Conservation (phyloP, 1,284 basidiomycete genomes). For the Leccinum fallax region DNA sequence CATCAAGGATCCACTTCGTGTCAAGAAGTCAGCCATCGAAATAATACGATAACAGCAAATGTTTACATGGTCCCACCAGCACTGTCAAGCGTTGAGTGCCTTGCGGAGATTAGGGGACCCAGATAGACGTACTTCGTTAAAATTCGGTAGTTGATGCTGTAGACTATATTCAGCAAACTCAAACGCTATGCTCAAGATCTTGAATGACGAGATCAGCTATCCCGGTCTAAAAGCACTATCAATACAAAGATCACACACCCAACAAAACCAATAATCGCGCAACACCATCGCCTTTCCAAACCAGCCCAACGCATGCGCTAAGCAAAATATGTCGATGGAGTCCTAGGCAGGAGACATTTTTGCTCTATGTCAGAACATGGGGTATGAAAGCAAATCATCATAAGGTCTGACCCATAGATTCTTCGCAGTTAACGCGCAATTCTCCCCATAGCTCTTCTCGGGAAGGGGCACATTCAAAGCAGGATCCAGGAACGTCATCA, state of each 20-base stretch:
- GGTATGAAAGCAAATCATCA: slow-evolving; percentile 4
- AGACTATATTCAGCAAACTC: slow-evolving; percentile 85
- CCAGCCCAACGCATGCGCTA: slow-evolving; percentile 83
- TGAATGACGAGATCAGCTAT: slow-evolving; percentile 12
- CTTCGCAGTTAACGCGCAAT: slow-evolving; percentile 64
- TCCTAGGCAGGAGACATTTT: slow-evolving; percentile 45
- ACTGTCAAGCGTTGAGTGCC: slow-evolving; percentile 45
- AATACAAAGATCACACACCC: slow-evolving; percentile 49
- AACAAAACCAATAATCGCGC: slow-evolving; percentile 88
- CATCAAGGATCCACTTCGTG: slow-evolving; percentile 78
- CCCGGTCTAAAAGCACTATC: slow-evolving; percentile 6
- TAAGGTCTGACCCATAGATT: slow-evolving; percentile 64
- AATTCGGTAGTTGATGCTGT: slow-evolving; percentile 82
- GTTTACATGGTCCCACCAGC: slow-evolving; percentile 87
- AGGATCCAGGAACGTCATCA: slow-evolving; percentile 78
- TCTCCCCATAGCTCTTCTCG: slow-evolving; percentile 82
- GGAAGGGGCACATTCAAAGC: slow-evolving; percentile 71
- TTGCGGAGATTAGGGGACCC: slow-evolving; percentile 19
- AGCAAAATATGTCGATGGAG: slow-evolving; percentile 80
- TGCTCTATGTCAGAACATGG: slow-evolving; percentile 9
- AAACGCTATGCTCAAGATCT: slow-evolving; percentile 85
- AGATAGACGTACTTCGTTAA: slow-evolving; percentile 64
- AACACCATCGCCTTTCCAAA: slow-evolving; percentile 86
- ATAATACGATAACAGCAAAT: background rate
- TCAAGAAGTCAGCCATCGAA: slow-evolving; percentile 17